phyloP scores from a whole-genome alignment of 2,329 filamentous ascomycete genomes.

The Endothia cerciana region DNA sequence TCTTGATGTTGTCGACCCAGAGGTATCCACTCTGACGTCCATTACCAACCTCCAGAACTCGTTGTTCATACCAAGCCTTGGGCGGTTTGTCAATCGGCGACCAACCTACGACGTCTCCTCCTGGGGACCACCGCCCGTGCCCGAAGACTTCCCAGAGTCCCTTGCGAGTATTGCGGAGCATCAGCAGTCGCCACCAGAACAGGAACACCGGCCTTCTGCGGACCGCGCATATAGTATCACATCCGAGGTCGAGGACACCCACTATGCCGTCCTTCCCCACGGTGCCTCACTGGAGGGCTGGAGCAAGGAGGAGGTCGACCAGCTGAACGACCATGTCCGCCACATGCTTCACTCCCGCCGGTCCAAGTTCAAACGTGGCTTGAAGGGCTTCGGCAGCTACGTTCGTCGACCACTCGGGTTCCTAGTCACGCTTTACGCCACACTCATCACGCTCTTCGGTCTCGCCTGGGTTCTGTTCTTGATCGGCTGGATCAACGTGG shows the following conservation, averaged over 20 bases:
- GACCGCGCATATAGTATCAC: conserved; percentile 58
- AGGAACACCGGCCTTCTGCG: conserved; percentile 33
- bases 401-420: conserved; percentile 77
- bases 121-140: conserved; percentile 35
- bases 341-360: conserved; percentile 85
- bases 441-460: conserved; percentile 81
- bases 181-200: conserved; percentile 30
- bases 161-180: conserved; percentile 33
- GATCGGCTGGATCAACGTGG: conserved; percentile 88
- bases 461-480: conserved; percentile 89
- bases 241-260: conserved; percentile 68
- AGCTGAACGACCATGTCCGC: conserved; percentile 83
- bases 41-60: conserved; percentile 91
- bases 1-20: conserved; percentile 62
- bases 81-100: conserved; percentile 72
- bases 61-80: conserved; percentile 82
- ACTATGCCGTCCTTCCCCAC: conserved; percentile 80
- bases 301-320: conserved; percentile 72
- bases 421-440: conserved; percentile 81
- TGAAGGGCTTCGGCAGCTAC: conserved; percentile 83
- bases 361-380: conserved; percentile 75
- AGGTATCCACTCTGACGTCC: conserved; percentile 80
- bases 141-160: conserved; percentile 32
- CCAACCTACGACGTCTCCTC: conserved; percentile 77
- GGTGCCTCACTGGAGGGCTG: conserved; percentile 74